Percentiles rank a stretch among this genome's conserved stretches.
Evolutionary conservation across 495 filamentous ascomycete genomes (phyloP).

Genomic region (Hypoxylon trugodes): DNA sequence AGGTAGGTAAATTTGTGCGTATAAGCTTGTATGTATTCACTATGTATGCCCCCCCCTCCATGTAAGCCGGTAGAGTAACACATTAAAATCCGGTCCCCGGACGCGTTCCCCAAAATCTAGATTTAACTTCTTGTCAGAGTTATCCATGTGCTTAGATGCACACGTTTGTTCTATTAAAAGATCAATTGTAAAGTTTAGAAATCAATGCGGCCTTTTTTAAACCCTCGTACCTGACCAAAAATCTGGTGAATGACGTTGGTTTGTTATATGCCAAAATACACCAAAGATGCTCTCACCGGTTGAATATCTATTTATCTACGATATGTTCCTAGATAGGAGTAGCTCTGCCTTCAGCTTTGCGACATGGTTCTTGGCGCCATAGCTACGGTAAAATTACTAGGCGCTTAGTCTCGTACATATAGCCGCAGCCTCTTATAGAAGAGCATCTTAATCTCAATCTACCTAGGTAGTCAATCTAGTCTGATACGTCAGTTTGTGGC

Average conservation of each 20-base stretch:
- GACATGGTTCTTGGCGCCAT: slow-evolving; percentile 18
- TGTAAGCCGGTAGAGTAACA: slow-evolving; percentile 5
- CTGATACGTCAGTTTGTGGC: slow-evolving; percentile 31
- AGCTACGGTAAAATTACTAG: slow-evolving; percentile 7
- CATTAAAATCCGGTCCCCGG: slow-evolving; percentile 1
- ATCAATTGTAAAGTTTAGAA: slow-evolving; percentile 16
- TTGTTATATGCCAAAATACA: slow-evolving; percentile 1
- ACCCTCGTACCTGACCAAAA: neutral
- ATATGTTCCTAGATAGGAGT: neutral
- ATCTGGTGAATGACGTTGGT: slow-evolving; percentile 1
- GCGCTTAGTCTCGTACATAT: neutral
- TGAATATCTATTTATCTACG: slow-evolving; percentile 3
- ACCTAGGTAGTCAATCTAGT: no score
- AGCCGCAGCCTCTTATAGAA: slow-evolving; percentile 9
- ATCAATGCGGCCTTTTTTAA: slow-evolving; percentile 26
- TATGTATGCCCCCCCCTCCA: slow-evolving; percentile 12
- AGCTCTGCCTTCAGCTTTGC: slow-evolving; percentile 10
- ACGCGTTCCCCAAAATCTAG: neutral
- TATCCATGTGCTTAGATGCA: slow-evolving; percentile 15
- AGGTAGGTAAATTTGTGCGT: neutral
- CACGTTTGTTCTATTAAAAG: slow-evolving; percentile 7
- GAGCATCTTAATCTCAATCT: slow-evolving; percentile 4
- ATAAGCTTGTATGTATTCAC: slow-evolving; percentile 1
- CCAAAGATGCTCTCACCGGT: slow-evolving; percentile 16
- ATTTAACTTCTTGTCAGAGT: slow-evolving; percentile 15